Percentiles rank a stretch among this genome's conserved stretches.
Evolutionary conservation across 2,329 filamentous ascomycete genomes (phyloP).

Genomic region (Bipolaris oryzae): DNA sequence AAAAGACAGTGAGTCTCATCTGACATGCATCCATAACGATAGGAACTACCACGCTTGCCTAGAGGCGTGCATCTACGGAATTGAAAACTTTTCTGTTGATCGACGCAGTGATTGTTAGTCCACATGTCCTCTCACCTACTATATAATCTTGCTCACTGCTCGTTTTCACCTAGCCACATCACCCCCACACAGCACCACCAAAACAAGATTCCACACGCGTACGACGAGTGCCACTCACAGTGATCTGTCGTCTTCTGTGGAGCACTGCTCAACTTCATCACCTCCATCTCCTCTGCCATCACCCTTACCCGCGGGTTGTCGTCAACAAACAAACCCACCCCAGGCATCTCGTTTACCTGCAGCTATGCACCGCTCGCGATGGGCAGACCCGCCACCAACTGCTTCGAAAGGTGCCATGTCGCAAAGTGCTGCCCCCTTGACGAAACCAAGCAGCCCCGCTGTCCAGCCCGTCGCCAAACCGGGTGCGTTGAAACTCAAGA

Average conservation of each 20-base stretch:
- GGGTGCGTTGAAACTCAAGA: conserved; percentile 36
- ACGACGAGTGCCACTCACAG: background rate
- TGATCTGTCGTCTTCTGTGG: background rate
- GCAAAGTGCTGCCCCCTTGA: background rate
- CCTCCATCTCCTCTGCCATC: conserved; percentile 15
- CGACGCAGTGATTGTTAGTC: conserved; percentile 9
- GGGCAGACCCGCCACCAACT: conserved; percentile 14
- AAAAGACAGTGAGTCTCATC: conserved; percentile 1
- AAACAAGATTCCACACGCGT: background rate
- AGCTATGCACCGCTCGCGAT: conserved; percentile 22
- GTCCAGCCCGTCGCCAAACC: conserved; percentile 27
- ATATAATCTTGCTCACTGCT: conserved; percentile 2
- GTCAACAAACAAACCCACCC: background rate
- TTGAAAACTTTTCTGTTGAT: conserved; percentile 22
- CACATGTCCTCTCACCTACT: background rate
- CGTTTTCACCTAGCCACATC: conserved; percentile 8
- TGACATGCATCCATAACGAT: conserved; percentile 15
- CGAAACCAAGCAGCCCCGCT: conserved; percentile 11
- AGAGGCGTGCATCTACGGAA: conserved; percentile 25
- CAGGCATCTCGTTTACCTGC: background rate
- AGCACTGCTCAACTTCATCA: background rate
- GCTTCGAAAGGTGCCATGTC: background rate
- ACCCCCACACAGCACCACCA: conserved; percentile 5
- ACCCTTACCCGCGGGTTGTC: conserved; percentile 4
- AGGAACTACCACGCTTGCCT: conserved; percentile 22